Evolutionary conservation across 495 filamentous ascomycete species (phyloP).

Genomic region (Hypoxylon trugodes): DNA sequence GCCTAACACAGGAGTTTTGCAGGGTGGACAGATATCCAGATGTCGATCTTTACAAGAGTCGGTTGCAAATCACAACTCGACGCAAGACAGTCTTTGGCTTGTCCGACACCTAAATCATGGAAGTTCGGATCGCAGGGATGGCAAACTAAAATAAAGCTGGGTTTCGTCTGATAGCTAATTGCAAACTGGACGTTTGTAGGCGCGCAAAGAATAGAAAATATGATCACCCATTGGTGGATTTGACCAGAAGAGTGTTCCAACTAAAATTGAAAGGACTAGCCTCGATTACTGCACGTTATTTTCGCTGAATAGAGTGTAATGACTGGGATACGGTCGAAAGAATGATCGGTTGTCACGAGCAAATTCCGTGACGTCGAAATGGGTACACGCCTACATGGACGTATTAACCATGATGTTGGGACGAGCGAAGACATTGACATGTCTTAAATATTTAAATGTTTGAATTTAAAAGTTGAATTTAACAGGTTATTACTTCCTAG

Average conservation of each 20-base stretch:
- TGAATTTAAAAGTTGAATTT: constrained; percentile 18
- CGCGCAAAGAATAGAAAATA: not conserved
- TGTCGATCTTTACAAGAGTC: constrained; percentile 36
- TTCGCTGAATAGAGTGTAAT: too few species aligned
- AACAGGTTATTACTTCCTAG: not conserved
- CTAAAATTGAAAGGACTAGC: too few species aligned
- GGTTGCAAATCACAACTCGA: constrained; percentile 30
- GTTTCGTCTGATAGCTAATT: constrained; percentile 11
- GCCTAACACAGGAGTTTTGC: constrained; percentile 22
- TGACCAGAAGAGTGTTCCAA: too few species aligned
- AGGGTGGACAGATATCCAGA: constrained; percentile 39
- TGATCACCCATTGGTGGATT: too few species aligned
- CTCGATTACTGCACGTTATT: too few species aligned
- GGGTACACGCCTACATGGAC: constrained; percentile 18
- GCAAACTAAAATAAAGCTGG: not conserved
- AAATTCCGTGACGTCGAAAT: constrained; percentile 7
- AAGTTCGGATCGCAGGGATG: not conserved
- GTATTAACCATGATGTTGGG: constrained; percentile 16
- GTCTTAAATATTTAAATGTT: too few species aligned
- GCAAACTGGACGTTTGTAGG: not conserved
- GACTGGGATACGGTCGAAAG: too few species aligned
- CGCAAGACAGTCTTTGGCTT: constrained; percentile 29
- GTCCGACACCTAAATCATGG: constrained; percentile 20
- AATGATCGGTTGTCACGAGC: not conserved
- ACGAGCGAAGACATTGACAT: constrained; percentile 2